Conservation (phyloP, 2,329 filamentous ascomycete species). For the Hypoxylon sp. region DNA sequence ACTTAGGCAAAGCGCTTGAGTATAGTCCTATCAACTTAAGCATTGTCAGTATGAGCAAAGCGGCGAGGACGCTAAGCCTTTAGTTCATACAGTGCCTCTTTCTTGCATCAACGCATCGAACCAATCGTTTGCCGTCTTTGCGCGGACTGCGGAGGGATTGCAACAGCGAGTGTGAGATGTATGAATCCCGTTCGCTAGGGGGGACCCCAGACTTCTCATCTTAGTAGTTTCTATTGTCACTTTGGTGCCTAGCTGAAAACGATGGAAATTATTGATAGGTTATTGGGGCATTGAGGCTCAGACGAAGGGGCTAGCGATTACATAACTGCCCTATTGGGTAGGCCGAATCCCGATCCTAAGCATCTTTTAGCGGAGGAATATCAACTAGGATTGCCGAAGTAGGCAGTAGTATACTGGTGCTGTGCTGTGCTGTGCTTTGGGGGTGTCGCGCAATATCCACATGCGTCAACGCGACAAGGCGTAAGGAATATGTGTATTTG, state of each 20-base stretch:
- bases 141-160: conserved; percentile 27
- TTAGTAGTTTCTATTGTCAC: background rate
- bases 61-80: background rate
- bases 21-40: background rate
- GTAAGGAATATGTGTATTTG: background rate
- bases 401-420: background rate
- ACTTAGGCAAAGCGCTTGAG: background rate
- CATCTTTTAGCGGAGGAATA: background rate
- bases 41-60: background rate
- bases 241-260: background rate
- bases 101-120: background rate
- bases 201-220: background rate
- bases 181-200: background rate
- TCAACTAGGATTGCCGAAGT: conserved; percentile 11
- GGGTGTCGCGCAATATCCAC: background rate
- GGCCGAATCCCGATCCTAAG: background rate
- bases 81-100: background rate
- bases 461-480: background rate
- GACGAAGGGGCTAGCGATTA: background rate
- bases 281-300: background rate
- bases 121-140: conserved; percentile 6
- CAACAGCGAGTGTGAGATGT: conserved; percentile 27
- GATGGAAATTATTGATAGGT: background rate
- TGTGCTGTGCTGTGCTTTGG: no score
- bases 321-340: background rate